Evolutionary conservation across 2,329 filamentous ascomycete species (phyloP).

Genomic region (Apiospora phragmitis): DNA sequence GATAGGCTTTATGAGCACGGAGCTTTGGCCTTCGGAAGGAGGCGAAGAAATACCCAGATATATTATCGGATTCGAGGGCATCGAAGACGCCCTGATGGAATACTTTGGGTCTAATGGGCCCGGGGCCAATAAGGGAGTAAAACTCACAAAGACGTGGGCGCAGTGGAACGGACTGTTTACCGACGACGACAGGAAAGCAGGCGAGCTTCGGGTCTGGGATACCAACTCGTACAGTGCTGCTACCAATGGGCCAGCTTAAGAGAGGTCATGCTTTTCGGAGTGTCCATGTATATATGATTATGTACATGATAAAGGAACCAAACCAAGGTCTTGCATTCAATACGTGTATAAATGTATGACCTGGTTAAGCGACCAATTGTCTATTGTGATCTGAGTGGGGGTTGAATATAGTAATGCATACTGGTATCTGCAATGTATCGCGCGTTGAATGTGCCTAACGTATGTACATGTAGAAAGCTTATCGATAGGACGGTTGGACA

Average conservation of each 20-base stretch:
- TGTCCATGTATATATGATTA: background rate
- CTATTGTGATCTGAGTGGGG: too few relatives aligned
- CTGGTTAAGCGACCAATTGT: too few relatives aligned
- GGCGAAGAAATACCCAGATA: conserved; percentile 51
- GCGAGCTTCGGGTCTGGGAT: conserved; percentile 59
- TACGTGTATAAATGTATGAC: too few relatives aligned
- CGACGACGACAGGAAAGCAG: conserved; percentile 59
- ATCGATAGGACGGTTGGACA: conserved; percentile 6
- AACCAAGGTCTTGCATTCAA: background rate
- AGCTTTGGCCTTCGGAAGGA: conserved; percentile 48
- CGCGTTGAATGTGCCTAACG: too few relatives aligned
- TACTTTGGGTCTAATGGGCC: conserved; percentile 43
- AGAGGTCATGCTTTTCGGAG: background rate
- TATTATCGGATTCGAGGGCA: conserved; percentile 61
- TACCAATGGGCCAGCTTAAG: background rate
- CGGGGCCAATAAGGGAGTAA: conserved; percentile 42
- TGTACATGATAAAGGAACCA: background rate
- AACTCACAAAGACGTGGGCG: conserved; percentile 51
- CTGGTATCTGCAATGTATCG: too few relatives aligned
- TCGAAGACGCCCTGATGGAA: conserved; percentile 47
- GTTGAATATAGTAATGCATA: too few relatives aligned
- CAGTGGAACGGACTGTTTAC: conserved; percentile 63
- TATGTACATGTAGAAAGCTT: background rate
- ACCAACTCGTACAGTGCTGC: conserved; percentile 26
- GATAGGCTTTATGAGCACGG: conserved; percentile 52